Evolutionary conservation across 345 rosid genomes (phyloP), one percentile per base, ranked within the genome.

Genomic region (Carallia brachiata): DNA sequence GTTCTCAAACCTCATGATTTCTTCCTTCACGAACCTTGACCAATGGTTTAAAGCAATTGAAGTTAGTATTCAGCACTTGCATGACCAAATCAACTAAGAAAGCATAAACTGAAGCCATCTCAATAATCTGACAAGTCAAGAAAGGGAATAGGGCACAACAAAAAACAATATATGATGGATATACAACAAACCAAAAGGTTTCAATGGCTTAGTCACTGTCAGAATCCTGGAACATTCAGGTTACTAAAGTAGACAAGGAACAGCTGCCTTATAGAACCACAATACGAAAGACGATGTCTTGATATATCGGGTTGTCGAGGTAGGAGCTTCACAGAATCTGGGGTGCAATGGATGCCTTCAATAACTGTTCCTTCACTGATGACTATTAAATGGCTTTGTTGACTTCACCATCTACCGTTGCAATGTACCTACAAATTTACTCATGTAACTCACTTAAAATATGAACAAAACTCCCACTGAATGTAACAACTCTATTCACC

Each of bases 21-120:
- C 97, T 89, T 63, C 99, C 99, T 83, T 95, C 97, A 69, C 90
- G 93, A 82, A 95, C 97, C 99, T 92, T 87, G 76, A 77, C 10
- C 13, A 50, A 48, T 65, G 16, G 48, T 48, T 83, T 65, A 56
- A 68, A 62, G 34, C 31, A 40, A 37, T 34, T 55, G 32, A 61
- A 31, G 23, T 18, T 10, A 39, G 19, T 36, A 17, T 12, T 19
- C 1, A 34, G 56, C 65, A 65, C 12, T 55, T 68, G 61, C 5
- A 9, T n/a, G 48, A 58, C 52, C 13, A 59, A 28, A 75, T 60
- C 66, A 58, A 13, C 37, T 47, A n/a, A 31, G 57, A 28, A 44
- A 40, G 50, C n/a, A 4, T 8, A 63, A 36, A 52, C 4, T 34
- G 27, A 61, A 62, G 12, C 23, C 28, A 34, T 34, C 61, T n/a